These are phyloP conservation scores for Chrysopogon serrulatus DNA, from an alignment of 176 grass and related monocot genomes.

Conservation along the genomic window DNA sequence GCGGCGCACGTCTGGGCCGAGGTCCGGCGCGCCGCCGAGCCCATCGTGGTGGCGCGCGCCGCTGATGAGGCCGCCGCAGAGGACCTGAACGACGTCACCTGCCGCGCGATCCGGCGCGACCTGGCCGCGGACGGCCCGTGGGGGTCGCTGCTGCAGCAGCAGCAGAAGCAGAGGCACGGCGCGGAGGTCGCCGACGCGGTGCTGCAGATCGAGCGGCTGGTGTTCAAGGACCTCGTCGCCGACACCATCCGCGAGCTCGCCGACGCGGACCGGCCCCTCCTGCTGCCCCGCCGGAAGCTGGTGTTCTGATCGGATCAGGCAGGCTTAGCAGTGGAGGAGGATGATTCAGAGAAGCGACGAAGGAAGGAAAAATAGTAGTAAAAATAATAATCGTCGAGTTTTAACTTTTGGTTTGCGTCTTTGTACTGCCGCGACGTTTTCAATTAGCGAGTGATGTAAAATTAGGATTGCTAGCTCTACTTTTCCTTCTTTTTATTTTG, in stretches of 20 bases:
- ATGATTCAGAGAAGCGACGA: not conserved
- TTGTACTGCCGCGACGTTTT: not conserved
- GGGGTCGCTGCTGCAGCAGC: too few species aligned
- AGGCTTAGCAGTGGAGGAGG: not conserved
- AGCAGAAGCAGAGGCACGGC: not conserved
- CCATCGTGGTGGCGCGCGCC: not conserved
- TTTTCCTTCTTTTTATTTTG: not conserved
- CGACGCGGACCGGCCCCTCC: constrained; percentile 15
- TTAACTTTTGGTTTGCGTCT: not conserved
- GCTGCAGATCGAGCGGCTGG: constrained; percentile 72
- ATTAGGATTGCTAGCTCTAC: not conserved
- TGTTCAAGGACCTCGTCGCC: constrained; percentile 89
- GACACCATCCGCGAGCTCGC: constrained; percentile 83
- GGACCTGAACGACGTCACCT: constrained; percentile 51
- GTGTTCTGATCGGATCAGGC: constrained; percentile 45
- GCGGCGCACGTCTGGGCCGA: constrained; percentile 49
- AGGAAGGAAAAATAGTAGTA: too few species aligned
- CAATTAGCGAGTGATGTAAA: constrained; percentile 21
- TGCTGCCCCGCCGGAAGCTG: constrained; percentile 80
- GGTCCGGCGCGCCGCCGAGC: constrained; percentile 41
- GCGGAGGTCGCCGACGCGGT: constrained; percentile 53
- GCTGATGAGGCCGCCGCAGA: not conserved
- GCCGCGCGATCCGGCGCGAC: constrained; percentile 58
- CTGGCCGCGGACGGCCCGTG: constrained; percentile 33
- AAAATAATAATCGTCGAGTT: not conserved